These are phyloP conservation scores for Aspergillus funiculosus DNA, from an alignment of 495 filamentous ascomycete species.

Conservation along the genomic window DNA sequence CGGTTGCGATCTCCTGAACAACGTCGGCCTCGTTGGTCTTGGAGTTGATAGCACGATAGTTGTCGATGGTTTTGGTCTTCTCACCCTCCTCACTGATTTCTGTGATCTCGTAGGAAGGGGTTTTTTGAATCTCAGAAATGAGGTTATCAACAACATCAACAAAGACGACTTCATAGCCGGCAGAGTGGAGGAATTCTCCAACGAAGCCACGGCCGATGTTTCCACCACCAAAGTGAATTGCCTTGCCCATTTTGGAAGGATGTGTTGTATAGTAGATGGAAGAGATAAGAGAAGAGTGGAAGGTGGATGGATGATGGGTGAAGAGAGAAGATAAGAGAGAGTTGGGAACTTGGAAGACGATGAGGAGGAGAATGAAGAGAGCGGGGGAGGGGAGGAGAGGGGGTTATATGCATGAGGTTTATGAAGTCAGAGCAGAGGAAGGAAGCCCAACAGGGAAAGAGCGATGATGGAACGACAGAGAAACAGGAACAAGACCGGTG, in stretches of 20 bases:
- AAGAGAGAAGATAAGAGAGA: conserved; percentile 1
- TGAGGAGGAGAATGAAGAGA: conserved; percentile 7
- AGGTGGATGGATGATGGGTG: not conserved
- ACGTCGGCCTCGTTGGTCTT: conserved; percentile 73
- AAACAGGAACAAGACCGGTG: conserved; percentile 11
- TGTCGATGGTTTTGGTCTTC: conserved; percentile 73
- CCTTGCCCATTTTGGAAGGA: conserved; percentile 55
- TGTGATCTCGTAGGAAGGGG: conserved; percentile 78
- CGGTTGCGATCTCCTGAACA: conserved; percentile 75
- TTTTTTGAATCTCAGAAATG: conserved; percentile 68
- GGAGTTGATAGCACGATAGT: conserved; percentile 94
- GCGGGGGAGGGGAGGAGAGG: not conserved
- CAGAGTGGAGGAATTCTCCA: conserved; percentile 68
- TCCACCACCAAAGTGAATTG: conserved; percentile 89
- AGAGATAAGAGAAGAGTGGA: not conserved
- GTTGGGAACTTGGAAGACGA: no score
- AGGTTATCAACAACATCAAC: conserved; percentile 81
- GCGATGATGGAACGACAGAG: conserved; percentile 7
- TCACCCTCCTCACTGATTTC: conserved; percentile 87
- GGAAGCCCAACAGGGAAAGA: conserved; percentile 1
- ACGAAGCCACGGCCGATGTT: conserved; percentile 76
- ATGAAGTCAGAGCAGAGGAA: conserved; percentile 4
- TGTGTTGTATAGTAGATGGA: conserved; percentile 3
- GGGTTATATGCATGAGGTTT: no score
- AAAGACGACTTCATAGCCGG: conserved; percentile 85